Percentiles rank a stretch among this genome's conserved stretches.
Conservation (phyloP, 225 moss, liverwort and hornwort genomes). For the Physcomitrellopsis africana region DNA sequence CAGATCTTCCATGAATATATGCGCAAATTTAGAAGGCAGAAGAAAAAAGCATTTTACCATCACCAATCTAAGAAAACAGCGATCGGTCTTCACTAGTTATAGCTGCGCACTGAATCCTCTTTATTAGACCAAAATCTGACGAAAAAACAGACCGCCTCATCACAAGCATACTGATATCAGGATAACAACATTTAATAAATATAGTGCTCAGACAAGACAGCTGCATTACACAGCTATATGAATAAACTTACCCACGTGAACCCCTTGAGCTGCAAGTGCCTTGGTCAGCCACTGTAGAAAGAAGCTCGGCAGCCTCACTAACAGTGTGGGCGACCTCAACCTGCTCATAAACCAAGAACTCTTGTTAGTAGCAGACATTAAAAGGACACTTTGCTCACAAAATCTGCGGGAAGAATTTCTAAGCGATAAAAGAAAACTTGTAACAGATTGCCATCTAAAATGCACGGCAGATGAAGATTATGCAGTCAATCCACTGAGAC, state of each 20-base stretch:
- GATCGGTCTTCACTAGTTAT: neutral
- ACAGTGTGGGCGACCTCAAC: conserved; percentile 62
- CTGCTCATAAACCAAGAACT: conserved; percentile 33
- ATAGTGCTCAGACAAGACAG: conserved; percentile 11
- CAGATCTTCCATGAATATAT: neutral
- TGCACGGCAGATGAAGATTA: too few species aligned
- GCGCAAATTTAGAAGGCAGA: neutral
- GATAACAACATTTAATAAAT: conserved; percentile 2
- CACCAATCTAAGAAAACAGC: neutral
- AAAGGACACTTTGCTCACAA: neutral
- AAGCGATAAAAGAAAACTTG: too few species aligned
- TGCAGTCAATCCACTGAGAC: too few species aligned
- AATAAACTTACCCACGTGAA: conserved; percentile 39
- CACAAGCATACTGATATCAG: neutral
- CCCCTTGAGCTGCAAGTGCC: conserved; percentile 33
- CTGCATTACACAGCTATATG: conserved; percentile 5
- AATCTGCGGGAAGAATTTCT: too few species aligned
- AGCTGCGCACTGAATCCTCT: too few species aligned
- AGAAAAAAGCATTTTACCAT: neutral
- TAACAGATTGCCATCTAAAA: too few species aligned
- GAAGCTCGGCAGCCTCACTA: conserved; percentile 55
- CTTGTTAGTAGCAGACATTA: conserved; percentile 23
- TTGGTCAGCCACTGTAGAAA: conserved; percentile 38
- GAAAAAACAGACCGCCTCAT: too few species aligned
- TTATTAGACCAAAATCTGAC: too few species aligned